Conservation (phyloP, 2,329 filamentous ascomycete species). For the Westerdykella aurantiaca region DNA sequence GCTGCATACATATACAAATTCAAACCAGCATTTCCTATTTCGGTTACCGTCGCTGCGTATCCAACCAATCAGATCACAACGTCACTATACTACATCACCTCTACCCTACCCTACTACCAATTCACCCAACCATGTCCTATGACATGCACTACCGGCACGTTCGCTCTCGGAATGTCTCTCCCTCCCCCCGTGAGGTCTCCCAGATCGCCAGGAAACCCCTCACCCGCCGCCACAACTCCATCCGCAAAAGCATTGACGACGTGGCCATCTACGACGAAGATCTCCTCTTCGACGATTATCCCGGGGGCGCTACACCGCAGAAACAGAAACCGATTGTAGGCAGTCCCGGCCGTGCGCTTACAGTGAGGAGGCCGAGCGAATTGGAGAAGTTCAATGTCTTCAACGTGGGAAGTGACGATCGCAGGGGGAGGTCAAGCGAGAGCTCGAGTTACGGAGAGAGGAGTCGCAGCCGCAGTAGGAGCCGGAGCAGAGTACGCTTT, state of each 20-base stretch:
- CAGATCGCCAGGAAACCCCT: background rate
- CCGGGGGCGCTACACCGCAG: background rate
- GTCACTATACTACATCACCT: no score
- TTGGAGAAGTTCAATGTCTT: background rate
- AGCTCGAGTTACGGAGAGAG: background rate
- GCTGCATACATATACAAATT: no score
- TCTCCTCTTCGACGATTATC: background rate
- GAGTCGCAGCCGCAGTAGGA: background rate
- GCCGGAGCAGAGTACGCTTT: background rate
- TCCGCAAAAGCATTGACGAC: background rate
- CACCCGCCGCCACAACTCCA: background rate
- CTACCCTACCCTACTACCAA: no score
- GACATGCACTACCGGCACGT: no score
- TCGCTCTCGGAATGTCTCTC: no score
- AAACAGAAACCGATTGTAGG: background rate
- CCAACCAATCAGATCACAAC: no score
- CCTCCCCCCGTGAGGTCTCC: background rate
- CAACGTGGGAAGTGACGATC: slow-evolving; percentile 1
- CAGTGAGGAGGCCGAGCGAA: background rate
- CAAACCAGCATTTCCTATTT: no score
- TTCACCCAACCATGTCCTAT: no score
- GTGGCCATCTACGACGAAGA: background rate
- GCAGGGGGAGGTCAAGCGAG: background rate
- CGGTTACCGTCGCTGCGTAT: no score
- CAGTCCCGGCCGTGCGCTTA: background rate